Percentiles rank a stretch among this genome's conserved stretches.
These are phyloP conservation scores for Aureobasidium uvarum DNA, from an alignment of 2,329 filamentous ascomycete genomes.

Conservation along the genomic window DNA sequence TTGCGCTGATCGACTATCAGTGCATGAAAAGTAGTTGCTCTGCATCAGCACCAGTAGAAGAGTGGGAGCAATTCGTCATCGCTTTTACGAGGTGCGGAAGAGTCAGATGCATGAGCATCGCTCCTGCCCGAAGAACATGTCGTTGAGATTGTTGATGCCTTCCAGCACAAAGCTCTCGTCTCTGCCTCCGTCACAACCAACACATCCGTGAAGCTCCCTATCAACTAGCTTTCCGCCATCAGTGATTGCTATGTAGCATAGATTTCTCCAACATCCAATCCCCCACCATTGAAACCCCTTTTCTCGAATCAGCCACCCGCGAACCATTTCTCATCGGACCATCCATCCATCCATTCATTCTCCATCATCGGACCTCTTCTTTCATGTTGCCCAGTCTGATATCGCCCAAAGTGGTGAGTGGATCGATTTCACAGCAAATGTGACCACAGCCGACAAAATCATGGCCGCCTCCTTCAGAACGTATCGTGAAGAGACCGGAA, in stretches of 20 bases:
- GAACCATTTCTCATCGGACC: not conserved
- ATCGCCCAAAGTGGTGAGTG: not conserved
- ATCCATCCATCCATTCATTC: not conserved
- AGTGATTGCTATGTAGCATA: not conserved
- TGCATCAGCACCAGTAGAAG: not conserved
- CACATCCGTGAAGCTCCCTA: not conserved
- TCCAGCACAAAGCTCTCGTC: not conserved
- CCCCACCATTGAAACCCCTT: too few relatives aligned
- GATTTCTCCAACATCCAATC: not conserved
- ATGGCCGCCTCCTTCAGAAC: not conserved
- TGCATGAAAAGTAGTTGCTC: not conserved
- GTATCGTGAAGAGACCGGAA: not conserved
- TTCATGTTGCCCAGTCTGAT: not conserved
- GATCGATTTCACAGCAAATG: not conserved
- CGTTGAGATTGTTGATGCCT: not conserved
- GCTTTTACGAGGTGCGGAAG: not conserved
- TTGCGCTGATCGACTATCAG: not conserved
- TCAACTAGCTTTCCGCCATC: not conserved
- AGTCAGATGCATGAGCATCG: not conserved
- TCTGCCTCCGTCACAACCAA: not conserved
- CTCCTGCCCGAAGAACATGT: not conserved
- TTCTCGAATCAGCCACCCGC: not conserved
- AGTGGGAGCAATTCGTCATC: not conserved
- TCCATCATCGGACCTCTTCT: not conserved
- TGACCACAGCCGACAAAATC: not conserved